Evolutionary conservation across 2,329 filamentous ascomycete species (phyloP).

Genomic region (Penicillium brevicompactum): DNA sequence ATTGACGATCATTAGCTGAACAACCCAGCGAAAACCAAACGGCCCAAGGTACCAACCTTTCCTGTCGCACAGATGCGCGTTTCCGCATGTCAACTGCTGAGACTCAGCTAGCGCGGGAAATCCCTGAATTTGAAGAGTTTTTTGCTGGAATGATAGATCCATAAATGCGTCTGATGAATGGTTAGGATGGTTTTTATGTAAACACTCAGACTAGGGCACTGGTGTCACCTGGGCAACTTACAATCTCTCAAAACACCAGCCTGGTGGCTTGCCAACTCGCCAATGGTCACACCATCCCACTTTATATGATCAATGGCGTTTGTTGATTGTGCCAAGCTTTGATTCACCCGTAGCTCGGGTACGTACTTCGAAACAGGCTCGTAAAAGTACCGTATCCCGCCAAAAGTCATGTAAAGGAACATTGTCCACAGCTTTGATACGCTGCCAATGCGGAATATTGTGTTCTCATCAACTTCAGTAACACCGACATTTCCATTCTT

Average conservation of each 20-base stretch:
- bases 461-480: conserved; percentile 41
- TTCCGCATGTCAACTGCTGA: conserved; percentile 16
- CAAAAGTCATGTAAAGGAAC: conserved; percentile 35
- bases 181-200: not conserved
- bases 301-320: conserved; percentile 10
- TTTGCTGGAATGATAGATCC: conserved; percentile 11
- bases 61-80: conserved; percentile 5
- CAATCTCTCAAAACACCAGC: conserved; percentile 41
- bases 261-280: conserved; percentile 41
- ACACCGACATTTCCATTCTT: conserved; percentile 32
- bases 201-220: not conserved
- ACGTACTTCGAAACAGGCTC: conserved; percentile 29
- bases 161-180: conserved; percentile 11
- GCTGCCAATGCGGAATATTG: conserved; percentile 48
- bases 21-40: not conserved
- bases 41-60: conserved; percentile 9
- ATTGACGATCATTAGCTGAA: not conserved
- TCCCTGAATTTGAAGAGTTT: conserved; percentile 5
- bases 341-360: conserved; percentile 19
- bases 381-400: conserved; percentile 19
- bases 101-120: conserved; percentile 13
- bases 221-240: conserved; percentile 19
- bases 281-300: conserved; percentile 36
- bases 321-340: not conserved
- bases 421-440: conserved; percentile 48